These are phyloP conservation scores for Rhododendron kiyosumense DNA, from an alignment of 148 eudicot species.

Conservation along the genomic window DNA sequence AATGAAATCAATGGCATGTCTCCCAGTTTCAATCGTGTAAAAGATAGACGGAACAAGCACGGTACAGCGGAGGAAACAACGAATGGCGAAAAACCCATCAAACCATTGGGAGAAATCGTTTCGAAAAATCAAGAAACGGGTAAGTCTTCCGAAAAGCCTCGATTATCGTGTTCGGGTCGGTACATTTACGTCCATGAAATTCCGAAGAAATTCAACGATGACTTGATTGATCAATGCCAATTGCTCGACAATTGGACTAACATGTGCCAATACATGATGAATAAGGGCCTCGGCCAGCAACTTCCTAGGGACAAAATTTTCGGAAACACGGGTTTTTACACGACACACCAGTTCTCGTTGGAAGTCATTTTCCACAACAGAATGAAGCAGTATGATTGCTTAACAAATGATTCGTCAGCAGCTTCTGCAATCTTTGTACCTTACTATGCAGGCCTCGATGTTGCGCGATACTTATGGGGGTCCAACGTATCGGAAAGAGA, in stretches of 20 bases:
- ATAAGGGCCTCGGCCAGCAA: constrained; percentile 50
- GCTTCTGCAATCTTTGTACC: constrained; percentile 71
- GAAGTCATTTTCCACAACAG: constrained; percentile 62
- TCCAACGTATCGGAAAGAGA: constrained; percentile 27
- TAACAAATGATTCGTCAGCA: constrained; percentile 49
- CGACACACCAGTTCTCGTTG: constrained; percentile 57
- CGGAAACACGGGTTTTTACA: constrained; percentile 35
- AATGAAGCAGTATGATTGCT: constrained; percentile 64
- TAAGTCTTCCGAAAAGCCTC: background rate
- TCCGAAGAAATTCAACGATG: constrained; percentile 46
- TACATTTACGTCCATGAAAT: constrained; percentile 59
- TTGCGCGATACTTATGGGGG: constrained; percentile 43
- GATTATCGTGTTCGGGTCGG: constrained; percentile 34
- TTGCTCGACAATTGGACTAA: constrained; percentile 37
- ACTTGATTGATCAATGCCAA: constrained; percentile 39
- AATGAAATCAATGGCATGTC: background rate
- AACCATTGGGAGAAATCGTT: background rate
- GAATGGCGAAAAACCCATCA: background rate
- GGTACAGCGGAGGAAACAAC: background rate
- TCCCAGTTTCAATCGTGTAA: background rate
- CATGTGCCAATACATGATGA: constrained; percentile 45
- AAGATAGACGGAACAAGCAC: background rate
- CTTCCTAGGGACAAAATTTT: constrained; percentile 29
- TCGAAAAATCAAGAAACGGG: background rate
- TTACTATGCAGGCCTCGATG: constrained; percentile 66